phyloP scores from a whole-genome alignment of 2,329 filamentous ascomycete species.

The Chaetomium sp. region DNA sequence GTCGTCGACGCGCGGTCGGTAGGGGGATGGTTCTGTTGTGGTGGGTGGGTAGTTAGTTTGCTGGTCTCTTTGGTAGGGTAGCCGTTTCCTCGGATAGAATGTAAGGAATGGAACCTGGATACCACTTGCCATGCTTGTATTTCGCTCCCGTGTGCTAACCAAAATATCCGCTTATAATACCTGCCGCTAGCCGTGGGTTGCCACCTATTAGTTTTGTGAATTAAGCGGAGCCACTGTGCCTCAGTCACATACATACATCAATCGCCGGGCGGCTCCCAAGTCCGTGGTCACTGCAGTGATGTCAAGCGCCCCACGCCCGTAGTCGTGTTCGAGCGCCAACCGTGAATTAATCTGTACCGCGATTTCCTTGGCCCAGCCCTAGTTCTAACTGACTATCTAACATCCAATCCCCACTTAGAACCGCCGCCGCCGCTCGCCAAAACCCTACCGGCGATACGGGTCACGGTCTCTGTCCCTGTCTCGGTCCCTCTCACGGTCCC shows the following conservation, averaged over 20 bases:
- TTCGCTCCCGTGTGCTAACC: neutral
- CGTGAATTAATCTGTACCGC: neutral
- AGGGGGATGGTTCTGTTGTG: neutral
- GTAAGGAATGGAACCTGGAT: neutral
- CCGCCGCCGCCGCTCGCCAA: no score
- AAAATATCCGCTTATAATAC: neutral
- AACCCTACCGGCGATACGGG: constrained; percentile 43
- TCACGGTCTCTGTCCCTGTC: constrained; percentile 38
- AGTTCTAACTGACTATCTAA: neutral
- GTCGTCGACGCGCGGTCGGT: neutral
- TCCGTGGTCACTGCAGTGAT: no score
- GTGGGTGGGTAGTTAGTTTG: neutral
- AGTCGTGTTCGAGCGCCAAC: neutral
- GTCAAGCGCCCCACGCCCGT: no score
- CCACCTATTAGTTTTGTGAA: neutral
- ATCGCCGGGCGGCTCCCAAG: no score
- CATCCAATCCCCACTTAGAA: neutral
- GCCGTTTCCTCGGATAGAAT: neutral
- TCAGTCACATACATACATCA: neutral
- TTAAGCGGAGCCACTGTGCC: neutral
- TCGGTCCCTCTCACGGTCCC: constrained; percentile 44
- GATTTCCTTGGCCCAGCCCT: neutral
- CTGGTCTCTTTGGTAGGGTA: neutral
- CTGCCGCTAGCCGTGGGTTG: neutral
- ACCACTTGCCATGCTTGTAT: neutral